Evolutionary conservation across 495 filamentous ascomycete genomes (phyloP).

Genomic region (Podospora didyma): DNA sequence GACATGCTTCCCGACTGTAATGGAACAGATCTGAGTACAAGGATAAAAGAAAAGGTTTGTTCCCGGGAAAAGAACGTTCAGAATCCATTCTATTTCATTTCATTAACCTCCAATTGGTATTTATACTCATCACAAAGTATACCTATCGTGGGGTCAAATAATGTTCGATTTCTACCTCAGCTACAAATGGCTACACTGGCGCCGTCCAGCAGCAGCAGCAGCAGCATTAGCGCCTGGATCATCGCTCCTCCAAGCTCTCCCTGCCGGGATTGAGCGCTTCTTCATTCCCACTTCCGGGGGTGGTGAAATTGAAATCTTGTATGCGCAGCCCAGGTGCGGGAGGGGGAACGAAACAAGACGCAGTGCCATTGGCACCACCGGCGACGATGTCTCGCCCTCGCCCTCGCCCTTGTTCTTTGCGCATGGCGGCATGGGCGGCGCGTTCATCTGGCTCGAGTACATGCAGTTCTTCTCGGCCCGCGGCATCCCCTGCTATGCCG

Average conservation of each 20-base stretch:
- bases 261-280: slow-evolving; percentile 24
- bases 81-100: too few relatives aligned
- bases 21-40: neutral
- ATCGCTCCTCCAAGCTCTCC: slow-evolving; percentile 24
- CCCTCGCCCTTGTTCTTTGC: slow-evolving; percentile 36
- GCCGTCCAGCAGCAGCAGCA: slow-evolving; percentile 12
- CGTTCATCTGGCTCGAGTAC: slow-evolving; percentile 44
- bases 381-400: slow-evolving; percentile 2
- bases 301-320: slow-evolving; percentile 38
- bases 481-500: slow-evolving; percentile 42
- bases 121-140: too few relatives aligned
- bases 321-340: slow-evolving; percentile 23
- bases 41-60: neutral
- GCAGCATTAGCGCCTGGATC: too few relatives aligned
- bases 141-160: too few relatives aligned
- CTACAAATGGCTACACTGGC: slow-evolving; percentile 26
- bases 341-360: too few relatives aligned
- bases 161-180: slow-evolving; percentile 19
- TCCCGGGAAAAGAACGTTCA: too few relatives aligned
- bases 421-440: slow-evolving; percentile 47
- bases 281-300: slow-evolving; percentile 35
- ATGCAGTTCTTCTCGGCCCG: slow-evolving; percentile 36
- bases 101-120: too few relatives aligned
- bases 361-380: neutral
- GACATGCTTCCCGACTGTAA: neutral